Evolutionary conservation across 1,284 basidiomycete species (phyloP), one percentile per base, ranked within the genome.

Genomic region (Vanrija pseudolonga): DNA sequence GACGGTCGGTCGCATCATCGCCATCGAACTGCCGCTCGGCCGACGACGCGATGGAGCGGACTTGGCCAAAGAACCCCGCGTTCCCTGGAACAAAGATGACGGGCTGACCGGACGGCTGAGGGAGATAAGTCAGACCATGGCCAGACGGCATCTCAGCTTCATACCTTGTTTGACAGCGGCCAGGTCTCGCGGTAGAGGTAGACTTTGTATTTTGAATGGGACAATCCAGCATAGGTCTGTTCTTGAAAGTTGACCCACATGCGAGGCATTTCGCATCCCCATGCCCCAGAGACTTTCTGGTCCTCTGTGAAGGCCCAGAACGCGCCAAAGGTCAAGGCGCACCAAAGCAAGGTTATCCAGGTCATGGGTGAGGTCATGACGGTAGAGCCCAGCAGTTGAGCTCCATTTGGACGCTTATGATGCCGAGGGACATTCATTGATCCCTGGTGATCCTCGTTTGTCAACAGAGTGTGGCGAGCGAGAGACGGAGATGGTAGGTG

Each of bases 71-170:
- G 3, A 90, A 94, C 2, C 96, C 96, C 12, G 96, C 94, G 68
- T 98, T 98, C 2, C 96, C 96, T 1, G 96, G 96, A 19, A 98
- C 87, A 77, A 98, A 99, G 24, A 99, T 80, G 11, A 95, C 90
- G 6, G 96, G 95, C 14, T 80, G 69, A 41, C 90, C 85, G 42
- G 71, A 69, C 9, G 80, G 78, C 82, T 82, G 59, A 37, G 39
- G 32, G 9, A 12, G 8, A 15, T 32, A 12, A 6, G 38, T 59
- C 36, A 60, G 53, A 42, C 15, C 19, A 23, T 12, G 4, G 4
- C 7, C 32, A 15, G 32, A 32, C 9, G 14, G 12, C 12, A 12
- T 11, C 12, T 9, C 12, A 14, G 32, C 32, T 4, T 32, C 32
- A 12, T 32, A 32, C 32, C 32, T 32, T 32, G 32, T 14, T 32